Evolutionary conservation across 805 yeast genomes (phyloP), one percentile per base, ranked within the genome.

Genomic region (Candida namnaoensis): DNA sequence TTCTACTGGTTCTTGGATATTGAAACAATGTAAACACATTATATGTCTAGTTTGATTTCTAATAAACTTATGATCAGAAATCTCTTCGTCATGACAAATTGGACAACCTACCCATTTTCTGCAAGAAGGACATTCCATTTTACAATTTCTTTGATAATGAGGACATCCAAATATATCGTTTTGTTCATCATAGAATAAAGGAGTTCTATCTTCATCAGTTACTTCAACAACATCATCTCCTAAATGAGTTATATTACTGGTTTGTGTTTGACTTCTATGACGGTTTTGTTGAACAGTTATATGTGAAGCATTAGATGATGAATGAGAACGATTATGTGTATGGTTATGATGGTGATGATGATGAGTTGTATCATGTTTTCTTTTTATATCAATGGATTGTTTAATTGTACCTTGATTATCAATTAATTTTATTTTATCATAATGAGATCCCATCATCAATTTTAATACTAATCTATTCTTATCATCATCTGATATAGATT

Each of bases 91-190:
- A 60, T 90, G 97, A 57, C 97, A 90, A 48, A 85, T 76, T 12
- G 95, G 72, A 61, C 97, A 90, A 2, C 86, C 63, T 49, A 67
- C 82, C 91, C 95, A 90, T 54, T 70, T 69, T 30, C 67, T 61
- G 54, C 97, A 90, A 3, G 70, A 69, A 11, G 82, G 71, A 56
- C 97, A 90, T 53, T 86, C 93, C 39, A 85, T 60, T 57, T 88
- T 88, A 63, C 95, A 88, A 45, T 81, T 80, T 32, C 95, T 65
- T 53, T 78, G 83, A 61, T 90, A 90, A 61, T 90, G 97, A 19
- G 64, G 65, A 57, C 97, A 90, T 3, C 97, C 97, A 27, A 81
- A 57, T 2, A 74, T 63, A 2, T 65, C 64, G 12, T 64, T 62
- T 11, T 61, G 62, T 28, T 60, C 52, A 48, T 71, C 69, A 50